Conservation (phyloP, 805 yeast species). For the Ogataea siamensis region DNA sequence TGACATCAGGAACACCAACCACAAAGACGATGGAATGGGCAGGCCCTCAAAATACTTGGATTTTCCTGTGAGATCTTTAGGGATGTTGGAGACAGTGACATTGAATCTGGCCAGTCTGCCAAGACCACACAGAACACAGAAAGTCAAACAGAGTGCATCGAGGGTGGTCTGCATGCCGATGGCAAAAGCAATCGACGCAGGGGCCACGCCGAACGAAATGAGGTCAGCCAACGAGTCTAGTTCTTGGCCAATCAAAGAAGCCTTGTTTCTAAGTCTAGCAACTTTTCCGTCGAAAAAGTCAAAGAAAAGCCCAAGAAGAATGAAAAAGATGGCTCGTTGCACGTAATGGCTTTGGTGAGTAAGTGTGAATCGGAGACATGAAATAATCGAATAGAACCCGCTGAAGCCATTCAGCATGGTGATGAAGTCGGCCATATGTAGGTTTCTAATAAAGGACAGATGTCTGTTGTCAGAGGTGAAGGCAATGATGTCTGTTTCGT, state of each 20-base stretch:
- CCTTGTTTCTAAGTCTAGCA: conserved; percentile 88
- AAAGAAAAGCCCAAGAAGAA: conserved; percentile 87
- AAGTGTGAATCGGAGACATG: conserved; percentile 76
- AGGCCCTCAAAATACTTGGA: conserved; percentile 92
- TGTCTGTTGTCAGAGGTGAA: conserved; percentile 84
- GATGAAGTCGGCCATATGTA: conserved; percentile 95
- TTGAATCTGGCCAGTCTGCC: conserved; percentile 94
- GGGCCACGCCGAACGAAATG: conserved; percentile 92
- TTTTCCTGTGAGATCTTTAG: conserved; percentile 86
- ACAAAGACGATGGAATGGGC: conserved; percentile 88
- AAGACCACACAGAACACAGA: conserved; percentile 89
- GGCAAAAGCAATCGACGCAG: conserved; percentile 88
- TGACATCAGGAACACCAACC: conserved; percentile 73
- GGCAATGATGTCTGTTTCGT: conserved; percentile 69
- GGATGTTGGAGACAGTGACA: conserved; percentile 88
- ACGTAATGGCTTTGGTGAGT: conserved; percentile 68
- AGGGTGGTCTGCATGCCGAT: conserved; percentile 84
- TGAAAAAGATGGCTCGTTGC: conserved; percentile 85
- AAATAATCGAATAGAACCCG: conserved; percentile 87
- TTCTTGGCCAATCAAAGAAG: conserved; percentile 95
- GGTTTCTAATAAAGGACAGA: conserved; percentile 77
- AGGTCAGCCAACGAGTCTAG: conserved; percentile 95
- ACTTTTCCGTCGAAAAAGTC: conserved; percentile 98
- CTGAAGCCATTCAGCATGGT: conserved; percentile 92
- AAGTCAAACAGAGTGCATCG: conserved; percentile 73